Conservation (phyloP, 2,329 filamentous ascomycete species). For the Fusarium sp. region DNA sequence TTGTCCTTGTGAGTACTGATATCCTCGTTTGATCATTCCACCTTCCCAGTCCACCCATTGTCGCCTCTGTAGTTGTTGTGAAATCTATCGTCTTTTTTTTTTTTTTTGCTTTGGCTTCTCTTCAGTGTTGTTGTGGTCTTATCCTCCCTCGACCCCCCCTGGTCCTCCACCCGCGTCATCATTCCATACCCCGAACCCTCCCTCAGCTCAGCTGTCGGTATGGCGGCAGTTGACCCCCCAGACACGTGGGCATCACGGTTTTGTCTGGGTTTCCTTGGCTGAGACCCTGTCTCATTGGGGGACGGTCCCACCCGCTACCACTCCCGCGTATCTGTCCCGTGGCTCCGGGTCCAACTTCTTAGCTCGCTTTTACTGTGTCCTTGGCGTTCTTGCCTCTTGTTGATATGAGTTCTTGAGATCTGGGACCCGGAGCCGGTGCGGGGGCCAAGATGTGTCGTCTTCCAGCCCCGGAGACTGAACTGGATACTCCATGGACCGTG, state of each 20-base stretch:
- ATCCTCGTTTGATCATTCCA: neutral
- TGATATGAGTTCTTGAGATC: neutral
- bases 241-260: conserved; percentile 23
- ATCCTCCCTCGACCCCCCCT: neutral
- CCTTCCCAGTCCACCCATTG: neutral
- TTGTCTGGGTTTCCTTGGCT: conserved; percentile 11
- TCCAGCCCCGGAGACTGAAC: neutral
- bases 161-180: neutral
- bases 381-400: conserved; percentile 2
- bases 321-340: conserved; percentile 22
- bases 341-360: conserved; percentile 7
- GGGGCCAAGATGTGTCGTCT: conserved; percentile 2
- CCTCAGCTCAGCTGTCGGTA: neutral
- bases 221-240: neutral
- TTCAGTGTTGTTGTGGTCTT: neutral
- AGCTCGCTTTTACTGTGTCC: neutral
- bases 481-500: neutral
- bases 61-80: neutral
- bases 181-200: conserved; percentile 1
- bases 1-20: neutral
- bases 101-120: neutral
- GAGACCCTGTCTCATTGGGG: conserved; percentile 28
- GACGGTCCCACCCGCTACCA: conserved; percentile 19
- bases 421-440: neutral
- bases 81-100: neutral